Conservation (phyloP, 2,329 filamentous ascomycete species). For the Gnomoniopsis sp. region DNA sequence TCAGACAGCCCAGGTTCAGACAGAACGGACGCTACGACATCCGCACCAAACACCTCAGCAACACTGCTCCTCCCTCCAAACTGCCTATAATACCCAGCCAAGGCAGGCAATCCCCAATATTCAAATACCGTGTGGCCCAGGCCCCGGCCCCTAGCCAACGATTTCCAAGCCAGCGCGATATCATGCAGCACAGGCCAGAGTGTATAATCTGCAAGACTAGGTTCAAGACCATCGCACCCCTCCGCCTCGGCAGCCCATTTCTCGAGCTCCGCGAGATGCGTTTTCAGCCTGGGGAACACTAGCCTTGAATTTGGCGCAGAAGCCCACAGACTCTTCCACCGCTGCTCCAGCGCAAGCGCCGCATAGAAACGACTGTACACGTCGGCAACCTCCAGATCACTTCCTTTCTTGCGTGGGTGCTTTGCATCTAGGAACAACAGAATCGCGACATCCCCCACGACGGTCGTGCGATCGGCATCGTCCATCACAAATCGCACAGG, state of each 20-base stretch:
- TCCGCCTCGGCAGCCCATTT: slow-evolving; percentile 18
- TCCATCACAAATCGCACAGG: slow-evolving; percentile 54
- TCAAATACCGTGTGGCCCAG: slow-evolving; percentile 1
- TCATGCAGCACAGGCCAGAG: slow-evolving; percentile 54
- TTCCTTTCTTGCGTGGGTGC: slow-evolving; percentile 35
- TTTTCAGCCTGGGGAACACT: slow-evolving; percentile 1
- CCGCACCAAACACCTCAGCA: slow-evolving; percentile 8
- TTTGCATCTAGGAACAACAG: slow-evolving; percentile 59
- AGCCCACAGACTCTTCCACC: slow-evolving; percentile 27
- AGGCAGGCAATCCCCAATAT: slow-evolving; percentile 8
- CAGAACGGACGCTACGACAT: neutral
- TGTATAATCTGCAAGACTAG: slow-evolving; percentile 52
- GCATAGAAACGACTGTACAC: slow-evolving; percentile 40
- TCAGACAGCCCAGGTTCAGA: neutral
- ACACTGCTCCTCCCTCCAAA: slow-evolving; percentile 23
- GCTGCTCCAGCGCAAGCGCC: slow-evolving; percentile 34
- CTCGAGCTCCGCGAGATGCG: neutral
- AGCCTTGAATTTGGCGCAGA: neutral
- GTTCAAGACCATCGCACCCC: slow-evolving; percentile 24
- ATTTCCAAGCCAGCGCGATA: slow-evolving; percentile 34
- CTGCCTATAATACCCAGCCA: slow-evolving; percentile 37
- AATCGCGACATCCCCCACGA: slow-evolving; percentile 50
- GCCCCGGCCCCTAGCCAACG: slow-evolving; percentile 27
- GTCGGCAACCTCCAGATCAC: slow-evolving; percentile 30
- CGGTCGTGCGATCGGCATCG: slow-evolving; percentile 42